Evolutionary conservation across 805 yeast species (phyloP).

Genomic region (Ogataea ganodermae): DNA sequence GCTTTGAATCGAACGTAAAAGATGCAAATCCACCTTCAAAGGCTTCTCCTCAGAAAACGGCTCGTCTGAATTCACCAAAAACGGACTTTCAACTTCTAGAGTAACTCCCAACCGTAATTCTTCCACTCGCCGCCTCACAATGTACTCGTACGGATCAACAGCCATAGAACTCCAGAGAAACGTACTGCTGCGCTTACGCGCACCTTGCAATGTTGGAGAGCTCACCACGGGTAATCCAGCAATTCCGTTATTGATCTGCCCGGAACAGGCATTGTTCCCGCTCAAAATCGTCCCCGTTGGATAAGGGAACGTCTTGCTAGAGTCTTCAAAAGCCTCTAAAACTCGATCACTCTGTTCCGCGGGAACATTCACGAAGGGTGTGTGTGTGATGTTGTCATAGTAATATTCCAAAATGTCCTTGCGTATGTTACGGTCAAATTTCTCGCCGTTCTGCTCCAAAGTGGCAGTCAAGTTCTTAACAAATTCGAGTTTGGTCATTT

Average conservation of each 20-base stretch:
- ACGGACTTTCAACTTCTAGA: constrained; percentile 26
- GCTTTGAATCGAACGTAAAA: constrained; percentile 17
- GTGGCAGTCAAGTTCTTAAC: constrained; percentile 40
- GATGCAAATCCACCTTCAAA: constrained; percentile 15
- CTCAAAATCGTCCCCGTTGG: constrained; percentile 28
- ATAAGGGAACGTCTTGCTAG: constrained; percentile 27
- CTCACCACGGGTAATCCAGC: constrained; percentile 3
- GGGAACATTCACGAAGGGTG: constrained; percentile 52
- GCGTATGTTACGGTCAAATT: constrained; percentile 24
- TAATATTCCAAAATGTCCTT: constrained; percentile 54
- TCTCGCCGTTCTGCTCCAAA: constrained; percentile 24
- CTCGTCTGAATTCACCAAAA: constrained; percentile 12
- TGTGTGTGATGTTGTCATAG: constrained; percentile 64
- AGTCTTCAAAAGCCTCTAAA: constrained; percentile 21
- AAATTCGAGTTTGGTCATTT: constrained; percentile 67
- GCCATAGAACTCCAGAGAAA: constrained; percentile 31
- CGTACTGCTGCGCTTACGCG: constrained; percentile 32
- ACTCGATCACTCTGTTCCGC: constrained; percentile 27
- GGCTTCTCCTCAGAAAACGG: constrained; percentile 15
- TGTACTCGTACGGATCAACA: constrained; percentile 41
- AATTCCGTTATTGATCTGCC: background rate
- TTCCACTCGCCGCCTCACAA: constrained; percentile 30
- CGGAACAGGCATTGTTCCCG: constrained; percentile 2
- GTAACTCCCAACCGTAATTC: constrained; percentile 24
- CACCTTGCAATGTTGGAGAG: constrained; percentile 12